These are phyloP conservation scores for Nymphaea thermarum DNA, from an alignment of 164 flowering plant genomes.

Conservation along the genomic window DNA sequence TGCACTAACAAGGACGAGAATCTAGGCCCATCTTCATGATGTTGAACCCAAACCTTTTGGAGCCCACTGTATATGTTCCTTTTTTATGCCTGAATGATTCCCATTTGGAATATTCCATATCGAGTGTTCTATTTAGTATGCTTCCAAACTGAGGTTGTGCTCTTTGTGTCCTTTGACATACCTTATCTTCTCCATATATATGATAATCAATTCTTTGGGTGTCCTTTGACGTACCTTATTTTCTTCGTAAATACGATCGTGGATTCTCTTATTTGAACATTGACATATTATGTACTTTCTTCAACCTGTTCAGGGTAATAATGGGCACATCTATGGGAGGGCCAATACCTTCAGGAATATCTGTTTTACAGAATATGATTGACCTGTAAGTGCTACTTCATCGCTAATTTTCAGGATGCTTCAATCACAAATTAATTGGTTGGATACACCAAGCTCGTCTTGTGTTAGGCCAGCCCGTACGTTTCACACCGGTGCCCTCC, in stretches of 20 bases:
- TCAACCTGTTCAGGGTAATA: constrained; percentile 32
- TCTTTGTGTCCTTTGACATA: neutral
- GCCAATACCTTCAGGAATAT: constrained; percentile 53
- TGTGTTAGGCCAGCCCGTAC: neutral
- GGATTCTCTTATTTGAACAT: neutral
- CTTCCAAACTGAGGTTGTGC: neutral
- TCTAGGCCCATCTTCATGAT: too few relatives aligned
- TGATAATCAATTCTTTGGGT: neutral
- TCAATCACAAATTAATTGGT: neutral
- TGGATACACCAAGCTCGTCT: neutral
- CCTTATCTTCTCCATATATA: too few relatives aligned
- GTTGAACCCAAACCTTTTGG: too few relatives aligned
- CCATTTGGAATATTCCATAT: too few relatives aligned
- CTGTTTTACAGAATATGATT: constrained; percentile 26
- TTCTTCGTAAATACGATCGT: neutral
- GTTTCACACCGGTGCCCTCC: neutral
- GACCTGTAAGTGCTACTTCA: constrained; percentile 22
- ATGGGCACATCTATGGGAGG: constrained; percentile 56
- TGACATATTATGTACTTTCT: neutral
- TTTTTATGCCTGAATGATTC: too few relatives aligned
- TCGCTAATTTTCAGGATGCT: neutral
- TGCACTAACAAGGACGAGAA: too few relatives aligned
- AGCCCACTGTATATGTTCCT: too few relatives aligned
- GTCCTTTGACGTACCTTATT: neutral
- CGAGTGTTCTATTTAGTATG: neutral